Evolutionary conservation across 192 early-diverging fungal species (phyloP), one percentile per base, ranked within the genome.

Genomic region (Irineochytrium annulatum): DNA sequence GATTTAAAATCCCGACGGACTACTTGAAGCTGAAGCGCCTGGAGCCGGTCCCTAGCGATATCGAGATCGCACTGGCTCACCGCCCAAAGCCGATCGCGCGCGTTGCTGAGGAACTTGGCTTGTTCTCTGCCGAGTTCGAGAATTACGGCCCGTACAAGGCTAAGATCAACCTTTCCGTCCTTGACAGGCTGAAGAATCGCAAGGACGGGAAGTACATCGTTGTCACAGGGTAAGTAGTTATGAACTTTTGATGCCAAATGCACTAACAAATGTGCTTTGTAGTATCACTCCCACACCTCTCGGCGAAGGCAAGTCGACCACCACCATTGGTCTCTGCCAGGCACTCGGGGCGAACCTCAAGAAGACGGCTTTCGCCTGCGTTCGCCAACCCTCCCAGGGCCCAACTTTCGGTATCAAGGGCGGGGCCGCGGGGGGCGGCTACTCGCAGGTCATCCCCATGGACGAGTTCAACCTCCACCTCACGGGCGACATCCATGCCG

Each of bases 381-480:
- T 99, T 17, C 86, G 96, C 28, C 96, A 99, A 72, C 96, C 96
- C n/a, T 96, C 94, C 37, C 94, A 97, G 70, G 96, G 96, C 31
- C 96, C 96, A 22, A 99, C 96, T 3, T 97, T 99, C 69, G 96
- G 96, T 43, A 97, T 99, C 78, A 99, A 99, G 72, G 96, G 96
- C 52, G 94, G 94, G 16, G 95, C 95, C 33, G 94, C 95, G 29
- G 94, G 94, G 57, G 94, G 96, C 30, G 95, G 96, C 19, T 97
- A 97, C 75, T 90, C 94, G n/a, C 95, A 97, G 71, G 92, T 99
- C 51, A 95, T 97, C 60, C 96, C 96, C 24, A 99, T 99, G 96
- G 93, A 97, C 59, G 90, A 96, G 61, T 97, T 99, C 82, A 99
- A 99, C 74, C 77, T 99, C 59, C 96, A 99, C 56, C 80, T 99